Evolutionary conservation across 352 stramenopile species (phyloP), one percentile per base, ranked within the genome.

Genomic region (Globisporangium nodosum): DNA sequence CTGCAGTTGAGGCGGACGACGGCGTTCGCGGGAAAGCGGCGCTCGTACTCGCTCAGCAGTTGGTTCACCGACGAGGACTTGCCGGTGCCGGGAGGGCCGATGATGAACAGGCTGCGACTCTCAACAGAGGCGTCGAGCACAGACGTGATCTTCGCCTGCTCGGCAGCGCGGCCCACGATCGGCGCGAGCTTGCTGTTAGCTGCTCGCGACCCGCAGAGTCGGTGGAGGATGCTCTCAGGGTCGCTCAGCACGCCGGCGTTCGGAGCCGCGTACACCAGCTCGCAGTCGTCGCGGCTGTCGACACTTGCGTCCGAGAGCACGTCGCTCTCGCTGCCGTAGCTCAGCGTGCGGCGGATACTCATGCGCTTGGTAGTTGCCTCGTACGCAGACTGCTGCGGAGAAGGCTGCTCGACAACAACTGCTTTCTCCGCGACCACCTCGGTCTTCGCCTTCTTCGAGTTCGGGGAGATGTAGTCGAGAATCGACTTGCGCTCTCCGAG

Each of bases 1-100:
- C 76, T 87, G 69, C 81, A 90, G 60, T 90, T 90, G 21, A 90
- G 21, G 9, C 77, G 77, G 39, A 86, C 67, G 15, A 70, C 62
- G 15, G 42, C 49, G 7, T 60, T 60, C 12, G 39, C 27, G 7
- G 58, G 31, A 40, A 46, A 49, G n/a, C 45, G 48, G 12, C 54
- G 42, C 61, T 63, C 46, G 24, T 72, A 82, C 52, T 75, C 58
- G 0, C n/a, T 33, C 3, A 81, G 58, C 20, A 86, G 52, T 50
- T 75, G 53, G 9, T 74, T 69, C 12, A 90, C 74, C 0, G 66
- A 86, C 27, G 78, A 86, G 20, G 72, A 86, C 54, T 90, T 90
- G 63, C 81, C 81, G 2, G 81, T 88, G 43, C 81, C 78, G 2
- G 81, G 81, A 9, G 80, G 76, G 0, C 80, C 80, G 54, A 90